Evolutionary conservation across 495 filamentous ascomycete species (phyloP).

Genomic region (Neurospora sp.): DNA sequence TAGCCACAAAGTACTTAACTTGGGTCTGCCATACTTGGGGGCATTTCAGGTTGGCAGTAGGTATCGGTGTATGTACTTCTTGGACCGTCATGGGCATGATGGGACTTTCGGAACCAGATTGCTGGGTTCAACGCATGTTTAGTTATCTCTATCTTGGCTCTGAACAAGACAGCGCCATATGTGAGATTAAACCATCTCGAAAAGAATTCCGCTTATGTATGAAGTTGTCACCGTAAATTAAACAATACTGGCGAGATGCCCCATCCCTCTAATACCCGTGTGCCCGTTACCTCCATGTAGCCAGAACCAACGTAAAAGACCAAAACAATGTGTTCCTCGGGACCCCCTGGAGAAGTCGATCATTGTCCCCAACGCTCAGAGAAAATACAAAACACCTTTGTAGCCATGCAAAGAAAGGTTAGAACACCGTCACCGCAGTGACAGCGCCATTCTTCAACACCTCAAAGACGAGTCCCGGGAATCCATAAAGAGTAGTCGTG

Average conservation of each 20-base stretch:
- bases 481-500: constrained; percentile 87
- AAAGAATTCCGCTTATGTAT: neutral
- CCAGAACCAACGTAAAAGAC: neutral
- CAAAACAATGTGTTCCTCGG: neutral
- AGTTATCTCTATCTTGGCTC: neutral
- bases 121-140: neutral
- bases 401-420: neutral
- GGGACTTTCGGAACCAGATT: neutral
- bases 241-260: neutral
- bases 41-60: neutral
- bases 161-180: neutral
- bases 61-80: neutral
- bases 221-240: neutral
- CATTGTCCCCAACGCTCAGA: neutral
- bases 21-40: neutral
- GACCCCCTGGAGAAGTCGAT: neutral
- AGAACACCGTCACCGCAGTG: constrained; percentile 74
- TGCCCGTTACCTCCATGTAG: neutral
- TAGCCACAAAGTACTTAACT: neutral
- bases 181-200: neutral
- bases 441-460: constrained; percentile 88
- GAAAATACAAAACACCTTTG: neutral
- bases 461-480: constrained; percentile 89
- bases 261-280: neutral
- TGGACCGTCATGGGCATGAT: neutral